Conservation (phyloP, 345 rosid species). For the Arabidopsis suecica region DNA sequence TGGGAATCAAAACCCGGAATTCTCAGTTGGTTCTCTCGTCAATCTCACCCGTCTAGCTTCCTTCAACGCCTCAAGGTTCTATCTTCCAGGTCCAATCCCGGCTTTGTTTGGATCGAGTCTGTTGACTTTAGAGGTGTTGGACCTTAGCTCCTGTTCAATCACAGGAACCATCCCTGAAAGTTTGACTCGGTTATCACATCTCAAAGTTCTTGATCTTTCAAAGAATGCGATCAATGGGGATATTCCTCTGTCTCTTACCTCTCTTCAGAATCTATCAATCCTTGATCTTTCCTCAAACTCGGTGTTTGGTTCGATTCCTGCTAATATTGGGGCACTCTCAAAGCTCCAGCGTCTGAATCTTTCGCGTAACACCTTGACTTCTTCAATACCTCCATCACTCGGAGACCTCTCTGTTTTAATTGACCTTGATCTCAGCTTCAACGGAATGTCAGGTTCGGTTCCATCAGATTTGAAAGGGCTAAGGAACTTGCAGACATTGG, state of each 20-base stretch:
- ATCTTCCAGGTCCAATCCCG: slow-evolving; percentile 85
- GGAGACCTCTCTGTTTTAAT: slow-evolving; percentile 68
- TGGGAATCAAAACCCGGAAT: slow-evolving; percentile 76
- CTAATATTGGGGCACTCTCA: slow-evolving; percentile 58
- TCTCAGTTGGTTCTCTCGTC: slow-evolving; percentile 69
- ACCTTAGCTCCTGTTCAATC: slow-evolving; percentile 83
- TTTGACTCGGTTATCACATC: slow-evolving; percentile 58
- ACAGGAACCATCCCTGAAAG: slow-evolving; percentile 66
- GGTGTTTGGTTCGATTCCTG: slow-evolving; percentile 64
- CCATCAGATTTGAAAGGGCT: slow-evolving; percentile 65
- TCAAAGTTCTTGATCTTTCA: slow-evolving; percentile 75
- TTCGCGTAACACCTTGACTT: slow-evolving; percentile 63
- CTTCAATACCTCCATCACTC: slow-evolving; percentile 75
- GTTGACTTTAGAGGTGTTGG: slow-evolving; percentile 68
- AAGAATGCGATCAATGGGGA: slow-evolving; percentile 61
- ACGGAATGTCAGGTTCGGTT: slow-evolving; percentile 65
- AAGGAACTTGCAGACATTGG: slow-evolving; percentile 66
- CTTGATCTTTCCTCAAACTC: slow-evolving; percentile 82
- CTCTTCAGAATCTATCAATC: slow-evolving; percentile 59
- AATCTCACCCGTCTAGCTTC: slow-evolving; percentile 69
- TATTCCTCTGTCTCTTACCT: slow-evolving; percentile 62
- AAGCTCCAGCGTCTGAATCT: slow-evolving; percentile 74
- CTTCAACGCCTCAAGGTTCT: slow-evolving; percentile 85
- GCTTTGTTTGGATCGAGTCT: slow-evolving; percentile 68
- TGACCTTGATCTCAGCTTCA: slow-evolving; percentile 85